Evolutionary conservation across 441 rosid genomes (phyloP).

Genomic region (Raphanus hybrid): DNA sequence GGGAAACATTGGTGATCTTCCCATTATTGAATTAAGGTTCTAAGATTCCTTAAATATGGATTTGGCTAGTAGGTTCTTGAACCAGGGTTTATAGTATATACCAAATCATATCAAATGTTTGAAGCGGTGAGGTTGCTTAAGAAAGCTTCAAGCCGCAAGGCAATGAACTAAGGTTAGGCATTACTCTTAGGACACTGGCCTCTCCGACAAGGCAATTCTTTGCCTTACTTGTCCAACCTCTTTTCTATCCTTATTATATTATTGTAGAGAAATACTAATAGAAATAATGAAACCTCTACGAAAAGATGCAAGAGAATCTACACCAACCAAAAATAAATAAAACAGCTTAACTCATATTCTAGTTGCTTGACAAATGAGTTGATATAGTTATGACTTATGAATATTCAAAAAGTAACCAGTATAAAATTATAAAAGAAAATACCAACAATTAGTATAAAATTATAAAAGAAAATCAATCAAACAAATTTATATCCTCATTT

Average conservation of each 20-base stretch:
- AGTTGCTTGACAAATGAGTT: conserved; percentile 15
- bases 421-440: too few species aligned
- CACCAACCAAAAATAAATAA: background rate
- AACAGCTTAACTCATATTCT: conserved; percentile 8
- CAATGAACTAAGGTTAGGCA: conserved; percentile 58
- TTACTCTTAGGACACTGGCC: conserved; percentile 47
- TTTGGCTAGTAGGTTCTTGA: conserved; percentile 38
- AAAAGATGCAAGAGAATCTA: conserved; percentile 24
- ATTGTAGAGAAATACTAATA: background rate
- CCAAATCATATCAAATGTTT: conserved; percentile 22
- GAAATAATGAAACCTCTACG: conserved; percentile 3
- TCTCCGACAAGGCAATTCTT: conserved; percentile 68
- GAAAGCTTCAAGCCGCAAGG: conserved; percentile 54
- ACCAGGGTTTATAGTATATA: conserved; percentile 33
- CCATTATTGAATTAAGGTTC: conserved; percentile 18
- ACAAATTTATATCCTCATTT: background rate
- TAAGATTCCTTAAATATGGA: conserved; percentile 17
- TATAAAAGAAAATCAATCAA: background rate
- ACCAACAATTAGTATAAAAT: background rate
- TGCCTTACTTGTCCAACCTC: conserved; percentile 48
- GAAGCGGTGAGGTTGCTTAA: conserved; percentile 51
- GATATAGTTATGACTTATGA: conserved; percentile 1
- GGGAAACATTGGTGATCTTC: conserved; percentile 25
- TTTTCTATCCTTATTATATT: conserved; percentile 19
- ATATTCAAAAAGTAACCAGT: conserved; percentile 1